Percentiles rank a stretch among this genome's conserved stretches.
Conservation (phyloP, 805 yeast genomes). For the Saccharomyces mikatae region DNA sequence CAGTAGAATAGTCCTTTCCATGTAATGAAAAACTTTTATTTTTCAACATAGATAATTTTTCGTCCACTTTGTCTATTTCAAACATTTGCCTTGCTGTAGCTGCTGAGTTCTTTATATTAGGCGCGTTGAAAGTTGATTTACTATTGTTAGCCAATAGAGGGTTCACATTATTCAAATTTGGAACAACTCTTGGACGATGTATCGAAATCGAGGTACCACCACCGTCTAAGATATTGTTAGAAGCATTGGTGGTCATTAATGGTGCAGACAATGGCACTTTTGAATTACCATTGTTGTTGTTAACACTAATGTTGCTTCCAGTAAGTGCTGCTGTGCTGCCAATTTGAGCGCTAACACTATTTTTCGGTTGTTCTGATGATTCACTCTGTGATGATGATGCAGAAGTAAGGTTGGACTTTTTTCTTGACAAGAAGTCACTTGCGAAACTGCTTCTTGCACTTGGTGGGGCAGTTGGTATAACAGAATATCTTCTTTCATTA, state of each 20-base stretch:
- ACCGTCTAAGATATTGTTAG: conserved; percentile 4
- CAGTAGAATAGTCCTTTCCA: neutral
- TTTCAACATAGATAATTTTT: conserved; percentile 19
- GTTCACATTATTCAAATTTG: conserved; percentile 3
- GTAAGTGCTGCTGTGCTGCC: neutral
- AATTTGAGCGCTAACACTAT: neutral
- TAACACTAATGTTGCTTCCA: neutral
- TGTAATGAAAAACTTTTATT: neutral
- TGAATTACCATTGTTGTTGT: neutral
- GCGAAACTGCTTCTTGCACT: conserved; percentile 12
- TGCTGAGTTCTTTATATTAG: neutral
- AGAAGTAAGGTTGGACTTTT: conserved; percentile 8
- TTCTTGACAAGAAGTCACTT: conserved; percentile 12
- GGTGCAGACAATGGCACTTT: neutral
- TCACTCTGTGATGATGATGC: neutral
- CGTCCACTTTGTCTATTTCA: conserved; percentile 24
- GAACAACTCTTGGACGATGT: conserved; percentile 8
- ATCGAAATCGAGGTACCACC: conserved; percentile 12
- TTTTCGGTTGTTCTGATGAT: neutral
- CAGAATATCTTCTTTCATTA: conserved; percentile 61
- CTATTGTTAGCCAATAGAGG: conserved; percentile 7
- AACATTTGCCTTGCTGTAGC: conserved; percentile 9
- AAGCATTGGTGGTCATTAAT: conserved; percentile 1
- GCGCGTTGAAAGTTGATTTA: conserved; percentile 1
- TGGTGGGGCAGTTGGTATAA: conserved; percentile 68